Conservation (phyloP, 768 basidiomycete species). For the Pholiota conissans region DNA sequence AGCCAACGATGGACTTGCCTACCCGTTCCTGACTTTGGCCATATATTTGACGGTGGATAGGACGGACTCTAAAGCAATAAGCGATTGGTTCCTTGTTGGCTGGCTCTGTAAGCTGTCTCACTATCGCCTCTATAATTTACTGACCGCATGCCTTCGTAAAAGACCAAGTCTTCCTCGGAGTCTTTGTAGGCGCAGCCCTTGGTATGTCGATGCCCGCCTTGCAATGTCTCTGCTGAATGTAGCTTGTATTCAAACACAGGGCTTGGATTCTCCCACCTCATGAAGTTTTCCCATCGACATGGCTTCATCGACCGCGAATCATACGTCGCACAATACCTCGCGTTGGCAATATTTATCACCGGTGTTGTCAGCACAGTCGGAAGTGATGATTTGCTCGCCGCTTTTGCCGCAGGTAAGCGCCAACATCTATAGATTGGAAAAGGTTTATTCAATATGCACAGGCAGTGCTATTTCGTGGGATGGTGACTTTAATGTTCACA, state of each 20-base stretch:
- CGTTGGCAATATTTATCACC: slow-evolving; percentile 68
- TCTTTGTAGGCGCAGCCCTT: slow-evolving; percentile 60
- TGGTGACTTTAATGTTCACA: slow-evolving; percentile 76
- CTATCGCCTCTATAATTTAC: not conserved
- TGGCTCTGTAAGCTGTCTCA: slow-evolving; percentile 62
- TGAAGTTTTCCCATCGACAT: slow-evolving; percentile 47
- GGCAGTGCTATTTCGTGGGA: slow-evolving; percentile 94
- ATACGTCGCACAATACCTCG: slow-evolving; percentile 83
- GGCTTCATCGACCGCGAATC: slow-evolving; percentile 55
- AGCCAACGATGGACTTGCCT: slow-evolving; percentile 94
- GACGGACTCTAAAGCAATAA: slow-evolving; percentile 61
- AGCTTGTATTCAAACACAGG: too few relatives aligned
- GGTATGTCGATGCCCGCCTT: slow-evolving; percentile 30
- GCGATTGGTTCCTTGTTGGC: slow-evolving; percentile 84
- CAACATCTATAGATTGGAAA: not conserved
- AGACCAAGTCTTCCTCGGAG: slow-evolving; percentile 82
- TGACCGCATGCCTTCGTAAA: slow-evolving; percentile 20
- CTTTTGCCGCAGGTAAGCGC: slow-evolving; percentile 74
- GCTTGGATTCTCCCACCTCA: slow-evolving; percentile 61
- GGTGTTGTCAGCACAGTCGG: slow-evolving; percentile 81
- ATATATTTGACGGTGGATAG: slow-evolving; percentile 82
- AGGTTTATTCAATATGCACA: slow-evolving; percentile 16
- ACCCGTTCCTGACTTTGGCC: slow-evolving; percentile 86
- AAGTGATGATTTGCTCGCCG: slow-evolving; percentile 85
- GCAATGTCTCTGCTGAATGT: too few relatives aligned